Evolutionary conservation across 345 rosid genomes (phyloP).

Genomic region (Bruguiera gymnorhiza): DNA sequence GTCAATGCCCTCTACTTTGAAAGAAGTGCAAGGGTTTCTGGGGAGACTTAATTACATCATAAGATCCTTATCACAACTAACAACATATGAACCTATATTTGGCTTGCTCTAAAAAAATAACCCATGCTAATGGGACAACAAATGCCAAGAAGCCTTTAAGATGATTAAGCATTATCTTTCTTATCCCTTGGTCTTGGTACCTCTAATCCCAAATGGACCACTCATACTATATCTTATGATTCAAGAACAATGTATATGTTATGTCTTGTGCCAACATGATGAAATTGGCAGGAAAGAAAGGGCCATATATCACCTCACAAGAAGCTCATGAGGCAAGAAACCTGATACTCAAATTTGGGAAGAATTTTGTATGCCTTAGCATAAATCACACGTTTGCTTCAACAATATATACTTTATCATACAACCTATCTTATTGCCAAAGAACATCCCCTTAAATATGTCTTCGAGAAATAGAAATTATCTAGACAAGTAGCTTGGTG

Average conservation of each 20-base stretch:
- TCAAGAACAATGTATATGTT: background rate
- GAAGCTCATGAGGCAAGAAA: background rate
- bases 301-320: background rate
- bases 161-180: background rate
- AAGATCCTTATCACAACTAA: background rate
- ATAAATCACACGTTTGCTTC: background rate
- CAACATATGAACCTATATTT: background rate
- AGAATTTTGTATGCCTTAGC: background rate
- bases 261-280: background rate
- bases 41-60: background rate
- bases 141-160: background rate
- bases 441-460: background rate
- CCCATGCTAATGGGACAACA: background rate
- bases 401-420: background rate
- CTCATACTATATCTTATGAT: background rate
- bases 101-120: background rate
- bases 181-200: background rate
- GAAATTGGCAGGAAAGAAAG: background rate
- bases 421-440: background rate
- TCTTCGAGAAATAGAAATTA: background rate
- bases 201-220: background rate
- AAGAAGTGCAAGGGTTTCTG: background rate
- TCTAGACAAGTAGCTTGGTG: background rate
- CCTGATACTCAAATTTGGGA: fast-evolving
- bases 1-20: background rate